Percentiles rank a stretch among this genome's conserved stretches.
Evolutionary conservation across 2,329 filamentous ascomycete genomes (phyloP).

Genomic region (Fusarium brachygibbosum): DNA sequence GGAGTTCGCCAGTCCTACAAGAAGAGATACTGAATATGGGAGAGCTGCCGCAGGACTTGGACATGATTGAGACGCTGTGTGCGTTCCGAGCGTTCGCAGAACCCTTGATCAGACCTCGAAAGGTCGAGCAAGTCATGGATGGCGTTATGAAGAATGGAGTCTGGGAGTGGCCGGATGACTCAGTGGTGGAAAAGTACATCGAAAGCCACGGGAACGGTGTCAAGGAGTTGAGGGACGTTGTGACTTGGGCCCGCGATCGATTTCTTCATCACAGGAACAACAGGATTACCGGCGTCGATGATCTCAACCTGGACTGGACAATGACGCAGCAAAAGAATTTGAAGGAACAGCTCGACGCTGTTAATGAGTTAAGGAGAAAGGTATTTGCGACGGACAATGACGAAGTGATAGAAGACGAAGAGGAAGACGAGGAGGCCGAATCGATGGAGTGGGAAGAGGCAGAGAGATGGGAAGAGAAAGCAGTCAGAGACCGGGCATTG

Average conservation of each 20-base stretch:
- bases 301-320: conserved; percentile 13
- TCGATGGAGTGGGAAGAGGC: not conserved
- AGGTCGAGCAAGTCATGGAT: conserved; percentile 51
- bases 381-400: not conserved
- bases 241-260: conserved; percentile 41
- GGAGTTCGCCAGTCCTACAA: conserved; percentile 53
- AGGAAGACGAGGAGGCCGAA: not conserved
- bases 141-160: conserved; percentile 46
- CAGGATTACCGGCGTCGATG: conserved; percentile 12
- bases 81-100: conserved; percentile 64
- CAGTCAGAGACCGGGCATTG: not conserved
- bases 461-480: not conserved
- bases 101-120: conserved; percentile 54
- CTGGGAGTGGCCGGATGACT: conserved; percentile 57
- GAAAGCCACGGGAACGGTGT: conserved; percentile 47
- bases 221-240: conserved; percentile 44
- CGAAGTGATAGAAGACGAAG: conserved; percentile 1
- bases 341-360: conserved; percentile 3
- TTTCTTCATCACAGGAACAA: conserved; percentile 15
- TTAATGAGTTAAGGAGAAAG: conserved; percentile 12
- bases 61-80: conserved; percentile 58
- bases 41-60: conserved; percentile 52
- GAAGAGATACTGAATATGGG: conserved; percentile 55
- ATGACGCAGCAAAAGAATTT: conserved; percentile 9
- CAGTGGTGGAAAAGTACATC: conserved; percentile 54